Percentiles rank a stretch among this genome's conserved stretches.
These are phyloP conservation scores for Trametes hirsuta DNA, from an alignment of 1,284 basidiomycete genomes.

Conservation along the genomic window DNA sequence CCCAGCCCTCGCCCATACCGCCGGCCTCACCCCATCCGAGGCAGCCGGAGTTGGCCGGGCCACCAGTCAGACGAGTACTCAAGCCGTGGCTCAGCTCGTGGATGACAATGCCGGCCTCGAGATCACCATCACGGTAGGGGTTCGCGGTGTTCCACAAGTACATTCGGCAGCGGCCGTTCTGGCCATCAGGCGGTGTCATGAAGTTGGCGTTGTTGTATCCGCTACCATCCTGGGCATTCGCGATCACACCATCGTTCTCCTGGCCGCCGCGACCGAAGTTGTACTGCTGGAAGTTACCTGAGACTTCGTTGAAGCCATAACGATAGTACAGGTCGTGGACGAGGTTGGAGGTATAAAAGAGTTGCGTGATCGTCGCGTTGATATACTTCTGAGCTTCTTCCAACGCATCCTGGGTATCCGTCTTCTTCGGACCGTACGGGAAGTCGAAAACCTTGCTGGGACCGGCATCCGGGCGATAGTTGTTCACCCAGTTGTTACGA, in stretches of 20 bases:
- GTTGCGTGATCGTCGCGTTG: conserved; percentile 84
- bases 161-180: conserved; percentile 93
- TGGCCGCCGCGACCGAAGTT: conserved; percentile 91
- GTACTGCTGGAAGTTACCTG: conserved; percentile 97
- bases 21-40: conserved; percentile 95
- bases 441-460: conserved; percentile 66
- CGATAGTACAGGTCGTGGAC: conserved; percentile 78
- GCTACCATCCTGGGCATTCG: conserved; percentile 93
- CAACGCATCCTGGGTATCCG: conserved; percentile 53
- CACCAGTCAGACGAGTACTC: conserved; percentile 92
- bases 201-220: conserved; percentile 91
- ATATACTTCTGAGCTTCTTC: conserved; percentile 80
- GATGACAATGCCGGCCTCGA: conserved; percentile 94
- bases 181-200: conserved; percentile 77
- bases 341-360: conserved; percentile 93
- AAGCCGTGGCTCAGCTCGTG: conserved; percentile 91
- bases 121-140: conserved; percentile 92
- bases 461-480: conserved; percentile 79
- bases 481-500: conserved; percentile 70
- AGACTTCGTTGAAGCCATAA: conserved; percentile 84
- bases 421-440: conserved; percentile 61
- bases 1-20: conserved; percentile 97
- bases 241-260: conserved; percentile 89
- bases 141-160: conserved; percentile 92
- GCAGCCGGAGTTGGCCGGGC: conserved; percentile 90